These are phyloP conservation scores for Saccharomycopsis sp. DNA, from an alignment of 805 yeast species.

Conservation along the genomic window DNA sequence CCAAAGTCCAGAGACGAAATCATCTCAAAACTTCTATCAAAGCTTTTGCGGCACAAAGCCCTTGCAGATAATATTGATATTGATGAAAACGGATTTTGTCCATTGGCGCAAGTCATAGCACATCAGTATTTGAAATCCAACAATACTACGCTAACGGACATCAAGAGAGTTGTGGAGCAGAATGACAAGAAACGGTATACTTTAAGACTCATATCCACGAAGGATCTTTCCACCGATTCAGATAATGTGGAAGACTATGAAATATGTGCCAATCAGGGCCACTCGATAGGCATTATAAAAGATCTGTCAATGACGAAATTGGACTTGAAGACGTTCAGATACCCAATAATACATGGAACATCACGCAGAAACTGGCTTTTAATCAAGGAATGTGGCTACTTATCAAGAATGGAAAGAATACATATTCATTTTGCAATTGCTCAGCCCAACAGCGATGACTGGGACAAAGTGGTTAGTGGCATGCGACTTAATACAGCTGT, in stretches of 20 bases:
- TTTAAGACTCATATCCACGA: conserved; percentile 28
- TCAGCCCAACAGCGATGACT: conserved; percentile 27
- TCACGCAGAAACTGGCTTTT: conserved; percentile 37
- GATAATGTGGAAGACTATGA: conserved; percentile 19
- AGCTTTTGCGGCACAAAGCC: conserved; percentile 84
- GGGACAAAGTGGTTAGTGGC: conserved; percentile 55
- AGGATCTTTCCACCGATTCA: conserved; percentile 4
- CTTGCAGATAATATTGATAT: conserved; percentile 56
- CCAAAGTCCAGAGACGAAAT: conserved; percentile 37
- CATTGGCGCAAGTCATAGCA: conserved; percentile 43
- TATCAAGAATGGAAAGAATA: conserved; percentile 64
- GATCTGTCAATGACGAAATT: conserved; percentile 33
- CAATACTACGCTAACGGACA: conserved; percentile 48
- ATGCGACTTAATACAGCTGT: conserved; percentile 52
- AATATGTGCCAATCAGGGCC: conserved; percentile 95
- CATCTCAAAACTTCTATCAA: conserved; percentile 70
- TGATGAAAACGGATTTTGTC: conserved; percentile 60
- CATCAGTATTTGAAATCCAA: conserved; percentile 54
- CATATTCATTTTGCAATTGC: conserved; percentile 83
- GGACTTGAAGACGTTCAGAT: conserved; percentile 39
- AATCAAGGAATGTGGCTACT: conserved; percentile 49
- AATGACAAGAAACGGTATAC: conserved; percentile 72
- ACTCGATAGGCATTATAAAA: conserved; percentile 48
- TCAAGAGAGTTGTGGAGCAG: conserved; percentile 50
- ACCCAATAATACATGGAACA: conserved; percentile 75